A percentile compares a stretch with the other conserved stretches of the same genome.
These are phyloP conservation scores for Ajuga chamaepitys DNA, from an alignment of 257 asterid genomes.

Conservation along the genomic window DNA sequence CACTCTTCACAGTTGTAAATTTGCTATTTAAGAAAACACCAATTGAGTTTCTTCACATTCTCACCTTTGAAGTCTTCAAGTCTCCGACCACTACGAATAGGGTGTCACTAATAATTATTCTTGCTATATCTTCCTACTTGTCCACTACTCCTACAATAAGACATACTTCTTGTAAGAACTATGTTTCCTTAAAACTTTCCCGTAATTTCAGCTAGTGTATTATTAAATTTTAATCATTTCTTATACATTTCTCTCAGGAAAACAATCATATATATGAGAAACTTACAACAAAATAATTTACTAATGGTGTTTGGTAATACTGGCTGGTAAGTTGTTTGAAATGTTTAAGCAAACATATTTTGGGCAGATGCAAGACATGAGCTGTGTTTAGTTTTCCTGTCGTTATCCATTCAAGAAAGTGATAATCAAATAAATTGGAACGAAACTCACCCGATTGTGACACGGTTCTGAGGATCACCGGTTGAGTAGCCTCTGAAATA, in stretches of 20 bases:
- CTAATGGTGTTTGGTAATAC: neutral
- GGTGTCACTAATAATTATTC: too few species aligned
- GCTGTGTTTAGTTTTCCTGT: neutral
- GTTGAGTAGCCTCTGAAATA: slow-evolving; percentile 83
- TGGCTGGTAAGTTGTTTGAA: neutral
- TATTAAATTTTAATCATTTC: neutral
- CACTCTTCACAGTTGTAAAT: too few species aligned
- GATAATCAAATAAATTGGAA: neutral
- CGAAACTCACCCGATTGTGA: slow-evolving; percentile 44
- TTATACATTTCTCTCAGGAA: too few species aligned
- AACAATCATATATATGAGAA: neutral
- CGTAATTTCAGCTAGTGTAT: neutral
- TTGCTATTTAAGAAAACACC: too few species aligned
- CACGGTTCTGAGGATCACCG: slow-evolving; percentile 66
- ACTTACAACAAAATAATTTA: neutral
- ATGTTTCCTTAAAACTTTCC: neutral
- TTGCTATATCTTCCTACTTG: neutral
- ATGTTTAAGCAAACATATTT: neutral
- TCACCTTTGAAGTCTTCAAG: too few species aligned
- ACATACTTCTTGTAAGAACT: neutral
- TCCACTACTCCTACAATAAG: neutral
- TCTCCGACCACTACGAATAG: too few species aligned
- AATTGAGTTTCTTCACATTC: too few species aligned
- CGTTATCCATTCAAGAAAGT: neutral
- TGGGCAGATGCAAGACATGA: neutral